Evolutionary conservation across 768 basidiomycete genomes (phyloP).

Genomic region (Tricholoma furcatifolium): DNA sequence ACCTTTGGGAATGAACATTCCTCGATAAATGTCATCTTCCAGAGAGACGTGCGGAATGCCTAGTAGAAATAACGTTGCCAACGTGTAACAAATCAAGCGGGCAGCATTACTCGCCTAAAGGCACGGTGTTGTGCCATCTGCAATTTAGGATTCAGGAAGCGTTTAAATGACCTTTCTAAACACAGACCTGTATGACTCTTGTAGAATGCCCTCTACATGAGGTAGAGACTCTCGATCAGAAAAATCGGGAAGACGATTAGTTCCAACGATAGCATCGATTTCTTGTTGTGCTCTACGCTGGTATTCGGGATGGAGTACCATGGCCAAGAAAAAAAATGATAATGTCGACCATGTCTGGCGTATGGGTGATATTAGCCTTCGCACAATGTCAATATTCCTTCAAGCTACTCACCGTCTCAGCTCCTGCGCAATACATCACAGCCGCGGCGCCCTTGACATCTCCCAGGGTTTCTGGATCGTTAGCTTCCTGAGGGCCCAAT

Average conservation of each 20-base stretch:
- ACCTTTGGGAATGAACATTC: slow-evolving; percentile 18
- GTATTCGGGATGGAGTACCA: not conserved
- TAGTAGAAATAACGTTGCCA: not conserved
- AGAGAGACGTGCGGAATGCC: slow-evolving; percentile 14
- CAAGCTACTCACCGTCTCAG: slow-evolving; percentile 33
- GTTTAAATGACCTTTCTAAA: not conserved
- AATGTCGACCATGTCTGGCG: slow-evolving; percentile 30
- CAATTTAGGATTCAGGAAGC: not conserved
- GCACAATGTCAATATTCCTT: not conserved
- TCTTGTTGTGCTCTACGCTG: not conserved
- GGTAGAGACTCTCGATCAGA: not conserved
- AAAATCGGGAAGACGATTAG: not conserved
- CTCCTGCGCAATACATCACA: slow-evolving; percentile 28
- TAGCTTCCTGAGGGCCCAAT: slow-evolving; percentile 4
- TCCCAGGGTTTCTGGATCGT: not conserved
- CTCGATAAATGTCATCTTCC: slow-evolving; percentile 36
- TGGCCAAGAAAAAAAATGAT: slow-evolving; percentile 20
- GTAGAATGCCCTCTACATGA: not conserved
- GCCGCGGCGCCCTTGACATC: slow-evolving; percentile 22
- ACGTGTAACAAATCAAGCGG: slow-evolving; percentile 1
- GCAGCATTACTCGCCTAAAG: not conserved
- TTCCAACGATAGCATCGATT: not conserved
- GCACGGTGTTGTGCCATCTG: not conserved
- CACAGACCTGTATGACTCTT: not conserved
- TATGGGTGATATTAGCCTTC: not conserved